Evolutionary conservation across 352 stramenopile genomes (phyloP), one percentile per base, ranked within the genome.

Genomic region (Phytopythium oedochilum): DNA sequence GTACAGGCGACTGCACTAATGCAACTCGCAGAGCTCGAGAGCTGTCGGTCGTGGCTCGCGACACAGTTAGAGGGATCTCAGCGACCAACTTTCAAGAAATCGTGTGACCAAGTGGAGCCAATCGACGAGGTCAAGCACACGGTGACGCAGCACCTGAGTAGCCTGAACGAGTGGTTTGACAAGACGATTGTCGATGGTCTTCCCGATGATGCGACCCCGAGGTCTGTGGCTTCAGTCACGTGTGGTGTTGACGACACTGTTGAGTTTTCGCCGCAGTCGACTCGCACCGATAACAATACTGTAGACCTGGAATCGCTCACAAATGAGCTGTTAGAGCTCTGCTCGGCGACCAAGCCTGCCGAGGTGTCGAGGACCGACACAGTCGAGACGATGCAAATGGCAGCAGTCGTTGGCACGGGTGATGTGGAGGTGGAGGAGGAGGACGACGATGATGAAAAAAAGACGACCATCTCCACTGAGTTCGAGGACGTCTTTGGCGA

Each of bases 81-180:
- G 10, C 48, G 32, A 8, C n/a, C 14, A 6, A 35, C 6, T 12
- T 43, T 32, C 2, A 20, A 22, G 15, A 20, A 44, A 12, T 8
- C 44, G 15, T 32, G 44, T 6, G 34, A 54, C 32, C 31, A 46
- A 18, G 15, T 22, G n/a, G 54, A 55, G n/a, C 46, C 62, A 2
- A 31, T 22, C 20, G 49, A 70, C 38, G 51, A 60, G 18, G 35
- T 51, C 17, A 43, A 72, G 22, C 36, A 55, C 6, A 28, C 71
- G 17, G 57, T 84, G 43, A 61, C 70, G 29, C 68, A 71, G 18
- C 63, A 87, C 35, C 44, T 87, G 35, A 71, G 63, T 35, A 83
- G 66, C 36, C 42, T 87, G 2, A 68, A 87, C 31, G 48, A 46
- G 46, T 87, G 76, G 76, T 87, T 87, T 31, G 66, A 73, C 11